Conservation (phyloP, 1,139 yeast species). For the Taphrina communis region DNA sequence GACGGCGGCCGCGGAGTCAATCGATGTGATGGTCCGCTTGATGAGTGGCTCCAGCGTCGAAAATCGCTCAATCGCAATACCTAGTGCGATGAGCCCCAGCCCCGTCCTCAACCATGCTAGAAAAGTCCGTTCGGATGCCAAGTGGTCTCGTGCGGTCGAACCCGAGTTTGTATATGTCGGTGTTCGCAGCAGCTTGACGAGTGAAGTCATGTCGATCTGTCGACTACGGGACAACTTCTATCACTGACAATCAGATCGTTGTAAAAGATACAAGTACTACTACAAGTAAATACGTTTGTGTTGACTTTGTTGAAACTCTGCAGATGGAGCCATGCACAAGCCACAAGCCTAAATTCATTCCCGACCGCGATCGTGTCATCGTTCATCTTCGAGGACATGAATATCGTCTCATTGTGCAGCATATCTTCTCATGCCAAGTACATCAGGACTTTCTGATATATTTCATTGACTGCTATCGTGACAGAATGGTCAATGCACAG, state of each 20-base stretch:
- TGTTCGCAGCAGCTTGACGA: not conserved
- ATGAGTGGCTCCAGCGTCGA: slow-evolving; percentile 16
- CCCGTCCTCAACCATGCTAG: slow-evolving; percentile 78
- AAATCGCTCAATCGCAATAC: slow-evolving; percentile 56
- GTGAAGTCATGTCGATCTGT: not conserved
- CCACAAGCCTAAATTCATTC: slow-evolving; percentile 1
- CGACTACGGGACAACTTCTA: no score
- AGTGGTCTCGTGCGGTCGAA: slow-evolving; percentile 61
- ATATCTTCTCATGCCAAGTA: no score
- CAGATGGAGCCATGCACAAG: not conserved
- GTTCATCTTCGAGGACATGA: not conserved
- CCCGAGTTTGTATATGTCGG: slow-evolving; percentile 48
- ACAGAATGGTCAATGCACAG: slow-evolving; percentile 11
- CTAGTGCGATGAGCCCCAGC: slow-evolving; percentile 62
- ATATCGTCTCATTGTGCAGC: no score
- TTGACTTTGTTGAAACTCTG: no score
- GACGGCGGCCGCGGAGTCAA: slow-evolving; percentile 2
- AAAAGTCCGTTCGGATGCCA: slow-evolving; percentile 80
- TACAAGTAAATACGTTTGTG: no score
- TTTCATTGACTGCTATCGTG: not conserved
- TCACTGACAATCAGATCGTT: no score
- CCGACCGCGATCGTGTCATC: not conserved
- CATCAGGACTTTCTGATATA: no score
- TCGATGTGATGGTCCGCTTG: not conserved
- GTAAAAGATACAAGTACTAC: no score